phyloP scores from a whole-genome alignment of 768 basidiomycete genomes.

The Tylopilus subfusipes region DNA sequence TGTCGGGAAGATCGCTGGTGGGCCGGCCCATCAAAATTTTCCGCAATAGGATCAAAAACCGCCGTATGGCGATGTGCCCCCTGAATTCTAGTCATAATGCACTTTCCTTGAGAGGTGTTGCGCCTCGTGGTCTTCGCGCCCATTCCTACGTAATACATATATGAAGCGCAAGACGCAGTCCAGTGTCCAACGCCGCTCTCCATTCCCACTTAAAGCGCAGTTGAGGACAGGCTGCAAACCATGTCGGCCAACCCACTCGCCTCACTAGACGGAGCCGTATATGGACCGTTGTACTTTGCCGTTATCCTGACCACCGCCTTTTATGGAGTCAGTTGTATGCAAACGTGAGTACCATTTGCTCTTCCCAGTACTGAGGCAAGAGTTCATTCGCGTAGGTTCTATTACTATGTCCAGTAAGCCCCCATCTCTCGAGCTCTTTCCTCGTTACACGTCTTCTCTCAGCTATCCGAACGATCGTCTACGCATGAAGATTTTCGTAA shows the following conservation, averaged over 20 bases:
- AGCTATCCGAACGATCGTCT: conserved; percentile 1
- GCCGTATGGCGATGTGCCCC: background rate
- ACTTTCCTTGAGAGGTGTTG: background rate
- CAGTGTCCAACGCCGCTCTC: background rate
- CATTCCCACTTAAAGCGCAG: background rate
- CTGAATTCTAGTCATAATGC: background rate
- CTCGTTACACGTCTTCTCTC: background rate
- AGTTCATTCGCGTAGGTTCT: background rate
- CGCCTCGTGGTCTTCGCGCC: background rate
- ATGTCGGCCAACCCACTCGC: background rate
- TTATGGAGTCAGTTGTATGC: conserved; percentile 9
- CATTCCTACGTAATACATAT: background rate
- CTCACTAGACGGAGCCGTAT: background rate
- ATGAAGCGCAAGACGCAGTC: background rate
- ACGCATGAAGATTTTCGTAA: conserved; percentile 2
- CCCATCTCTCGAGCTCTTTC: accelerated
- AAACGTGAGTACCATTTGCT: conserved; percentile 2
- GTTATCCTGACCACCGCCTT: background rate
- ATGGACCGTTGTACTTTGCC: background rate
- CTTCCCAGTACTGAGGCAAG: too few species aligned
- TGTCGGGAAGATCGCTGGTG: background rate
- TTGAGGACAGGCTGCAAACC: background rate
- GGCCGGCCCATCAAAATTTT: background rate
- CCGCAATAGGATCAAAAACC: background rate
- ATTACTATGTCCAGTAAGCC: conserved; percentile 7